These are phyloP conservation scores for Rhizophlyctis rosea DNA, from an alignment of 192 early-diverging fungal genomes.

Conservation along the genomic window DNA sequence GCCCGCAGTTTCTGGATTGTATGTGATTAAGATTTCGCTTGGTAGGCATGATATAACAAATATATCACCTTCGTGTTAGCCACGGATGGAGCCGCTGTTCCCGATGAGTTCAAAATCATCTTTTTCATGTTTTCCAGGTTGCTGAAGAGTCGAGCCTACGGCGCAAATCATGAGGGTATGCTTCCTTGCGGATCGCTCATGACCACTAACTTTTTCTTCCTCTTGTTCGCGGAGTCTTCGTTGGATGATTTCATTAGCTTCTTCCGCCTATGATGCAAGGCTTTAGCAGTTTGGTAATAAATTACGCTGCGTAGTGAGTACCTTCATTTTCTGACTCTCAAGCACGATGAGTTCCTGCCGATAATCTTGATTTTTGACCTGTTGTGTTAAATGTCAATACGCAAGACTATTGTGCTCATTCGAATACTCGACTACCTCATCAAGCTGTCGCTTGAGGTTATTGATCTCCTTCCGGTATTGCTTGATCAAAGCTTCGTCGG, in stretches of 20 bases:
- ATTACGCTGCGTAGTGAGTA: too few species aligned
- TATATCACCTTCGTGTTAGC: background rate
- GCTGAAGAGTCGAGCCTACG: background rate
- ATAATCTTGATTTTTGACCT: background rate
- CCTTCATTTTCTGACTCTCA: too few species aligned
- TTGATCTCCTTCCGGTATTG: constrained; percentile 78
- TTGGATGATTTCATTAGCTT: background rate
- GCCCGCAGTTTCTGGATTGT: background rate
- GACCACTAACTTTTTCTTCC: background rate
- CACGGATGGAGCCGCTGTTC: background rate
- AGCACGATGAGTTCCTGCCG: too few species aligned
- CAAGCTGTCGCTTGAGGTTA: constrained; percentile 65
- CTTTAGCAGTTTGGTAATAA: too few species aligned
- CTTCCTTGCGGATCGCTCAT: background rate
- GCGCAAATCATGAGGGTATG: background rate
- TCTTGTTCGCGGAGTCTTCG: background rate
- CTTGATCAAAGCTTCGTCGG: constrained; percentile 80
- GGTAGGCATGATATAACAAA: background rate
- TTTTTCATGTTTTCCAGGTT: background rate
- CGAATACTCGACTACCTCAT: background rate
- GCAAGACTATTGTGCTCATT: background rate
- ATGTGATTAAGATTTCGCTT: background rate
- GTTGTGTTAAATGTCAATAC: background rate
- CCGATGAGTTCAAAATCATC: background rate
- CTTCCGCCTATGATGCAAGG: background rate